Conservation (phyloP, 169 alveolate species). For the Plasmodium cynomolgi region DNA sequence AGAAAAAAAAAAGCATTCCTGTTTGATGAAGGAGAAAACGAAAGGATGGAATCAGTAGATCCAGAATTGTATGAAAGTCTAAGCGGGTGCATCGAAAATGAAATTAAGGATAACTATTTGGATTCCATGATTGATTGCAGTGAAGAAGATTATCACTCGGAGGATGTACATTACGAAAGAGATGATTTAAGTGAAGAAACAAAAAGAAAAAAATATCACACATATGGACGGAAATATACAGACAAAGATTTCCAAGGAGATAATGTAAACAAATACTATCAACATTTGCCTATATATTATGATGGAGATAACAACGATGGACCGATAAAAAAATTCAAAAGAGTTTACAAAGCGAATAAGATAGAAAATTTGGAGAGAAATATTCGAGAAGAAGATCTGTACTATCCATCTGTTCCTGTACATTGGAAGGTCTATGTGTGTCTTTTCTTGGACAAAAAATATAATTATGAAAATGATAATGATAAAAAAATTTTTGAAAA, state of each 20-base stretch:
- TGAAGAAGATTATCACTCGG: slow-evolving; percentile 29
- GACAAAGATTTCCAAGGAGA: slow-evolving; percentile 53
- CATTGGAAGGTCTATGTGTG: slow-evolving; percentile 76
- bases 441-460: slow-evolving; percentile 64
- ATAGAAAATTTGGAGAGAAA: slow-evolving; percentile 75
- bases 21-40: neutral
- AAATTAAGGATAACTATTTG: slow-evolving; percentile 20
- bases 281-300: slow-evolving; percentile 48
- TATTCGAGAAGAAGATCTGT: slow-evolving; percentile 76
- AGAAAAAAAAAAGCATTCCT: neutral
- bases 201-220: slow-evolving; percentile 50
- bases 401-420: slow-evolving; percentile 77
- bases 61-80: slow-evolving; percentile 59
- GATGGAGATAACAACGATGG: neutral
- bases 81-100: slow-evolving; percentile 66
- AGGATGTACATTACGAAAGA: slow-evolving; percentile 30
- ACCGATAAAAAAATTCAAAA: slow-evolving; percentile 3
- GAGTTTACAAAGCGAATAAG: slow-evolving; percentile 34
- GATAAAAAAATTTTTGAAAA: slow-evolving; percentile 26
- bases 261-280: slow-evolving; percentile 23
- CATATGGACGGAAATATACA: slow-evolving; percentile 9
- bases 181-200: slow-evolving; percentile 72
- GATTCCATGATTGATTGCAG: slow-evolving; percentile 34
- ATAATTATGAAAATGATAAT: slow-evolving; percentile 32
- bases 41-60: slow-evolving; percentile 8